Evolutionary conservation across 106 monocot species (phyloP).

Genomic region (Phalaenopsis equestris): DNA sequence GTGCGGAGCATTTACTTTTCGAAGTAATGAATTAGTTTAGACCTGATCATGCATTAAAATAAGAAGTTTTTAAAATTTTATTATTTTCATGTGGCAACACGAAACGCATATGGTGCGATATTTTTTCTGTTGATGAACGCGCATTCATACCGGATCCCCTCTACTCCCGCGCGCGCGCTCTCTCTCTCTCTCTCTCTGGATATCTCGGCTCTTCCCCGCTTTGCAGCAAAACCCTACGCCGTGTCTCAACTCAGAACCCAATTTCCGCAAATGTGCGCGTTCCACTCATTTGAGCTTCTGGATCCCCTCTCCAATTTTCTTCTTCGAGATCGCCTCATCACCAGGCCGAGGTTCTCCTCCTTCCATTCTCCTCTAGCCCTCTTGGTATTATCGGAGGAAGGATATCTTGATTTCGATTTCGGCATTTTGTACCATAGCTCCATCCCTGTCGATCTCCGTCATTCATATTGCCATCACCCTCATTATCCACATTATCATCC

Average conservation of each 20-base stretch:
- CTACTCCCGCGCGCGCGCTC: neutral
- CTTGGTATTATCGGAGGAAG: neutral
- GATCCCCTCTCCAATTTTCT: neutral
- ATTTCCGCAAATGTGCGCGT: constrained; percentile 1
- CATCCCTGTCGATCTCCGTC: neutral
- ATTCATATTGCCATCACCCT: neutral
- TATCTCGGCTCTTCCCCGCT: neutral
- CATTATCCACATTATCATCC: neutral
- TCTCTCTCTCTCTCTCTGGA: neutral
- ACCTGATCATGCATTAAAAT: too few species aligned
- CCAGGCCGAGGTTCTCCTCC: neutral
- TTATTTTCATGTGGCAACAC: too few species aligned
- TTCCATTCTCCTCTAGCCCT: neutral
- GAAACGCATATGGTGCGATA: too few species aligned
- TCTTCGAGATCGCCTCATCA: neutral
- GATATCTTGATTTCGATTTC: constrained; percentile 19
- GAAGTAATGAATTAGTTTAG: too few species aligned
- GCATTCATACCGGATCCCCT: too few species aligned
- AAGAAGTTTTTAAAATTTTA: too few species aligned
- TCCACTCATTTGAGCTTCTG: neutral
- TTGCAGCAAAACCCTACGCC: neutral
- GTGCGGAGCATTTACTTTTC: too few species aligned
- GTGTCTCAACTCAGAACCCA: neutral
- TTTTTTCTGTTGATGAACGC: too few species aligned
- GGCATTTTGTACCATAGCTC: constrained; percentile 23